Base-by-base conservation (phyloP, 495 filamentous ascomycete species). In the Bacidia rubella region DNA sequence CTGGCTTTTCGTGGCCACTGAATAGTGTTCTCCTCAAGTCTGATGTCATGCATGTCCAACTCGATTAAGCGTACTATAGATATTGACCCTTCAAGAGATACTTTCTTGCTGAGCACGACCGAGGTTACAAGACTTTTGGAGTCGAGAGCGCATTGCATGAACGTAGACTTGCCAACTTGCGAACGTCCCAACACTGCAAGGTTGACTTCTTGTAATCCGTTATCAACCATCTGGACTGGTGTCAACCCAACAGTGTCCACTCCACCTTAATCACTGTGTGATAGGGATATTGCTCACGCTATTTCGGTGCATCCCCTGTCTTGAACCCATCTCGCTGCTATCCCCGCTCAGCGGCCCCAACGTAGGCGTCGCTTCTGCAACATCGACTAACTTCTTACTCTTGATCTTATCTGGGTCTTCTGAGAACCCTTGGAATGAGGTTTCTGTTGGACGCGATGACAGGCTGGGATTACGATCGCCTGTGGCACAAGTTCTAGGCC, bases 81-180 rank as follows among this genome's bases (percentile, higher is more conserved):
- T 48, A 79, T 71, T 19, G 76, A 69, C 54, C 83, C 84, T 51
- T 95, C 87, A 58, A 95, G 65, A 2, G 80, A 78, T 68, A 93
- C 78, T 59, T 76, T 85, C 60, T 85, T 84, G 48, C 78, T 74
- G 35, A 71, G 78, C 24, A 77, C 73, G 41, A 73, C 66, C 43
- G 80, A 79, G 27, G 66, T 66, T 2, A 83, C 74, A 1, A 76
- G 65, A 32, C 68, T 67, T 53, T 77, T 79, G 55, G 90, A 70
- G 39, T 87, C 82, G 59, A 92, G 68, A 11, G 86, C 85, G 50
- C 76, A 79, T 61, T 86, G 83, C 54, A 95, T 84, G 59, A 97
- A 95, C 21, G 85, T 85, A 46, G 86, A 87, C 69, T 97, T 96
- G 58, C 90, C 90, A 29, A 87, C 85, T 47, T 82, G 80, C 57